phyloP scores from a whole-genome alignment of 1,284 basidiomycete genomes.

The Cutaneotrichosporon daszewskae region DNA sequence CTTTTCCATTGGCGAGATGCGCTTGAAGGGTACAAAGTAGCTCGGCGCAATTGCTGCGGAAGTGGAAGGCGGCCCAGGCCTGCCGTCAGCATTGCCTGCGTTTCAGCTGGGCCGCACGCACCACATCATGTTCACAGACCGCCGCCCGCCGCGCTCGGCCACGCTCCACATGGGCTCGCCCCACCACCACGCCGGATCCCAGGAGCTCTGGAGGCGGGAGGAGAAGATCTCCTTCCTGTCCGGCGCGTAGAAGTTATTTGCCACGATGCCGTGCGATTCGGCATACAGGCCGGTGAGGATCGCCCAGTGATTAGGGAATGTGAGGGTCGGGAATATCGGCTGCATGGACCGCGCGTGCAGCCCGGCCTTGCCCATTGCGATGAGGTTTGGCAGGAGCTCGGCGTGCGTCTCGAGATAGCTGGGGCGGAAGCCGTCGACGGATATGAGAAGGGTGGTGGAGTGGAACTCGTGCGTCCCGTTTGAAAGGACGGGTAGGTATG shows the following conservation, averaged over 20 bases:
- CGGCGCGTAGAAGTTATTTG: conserved; percentile 86
- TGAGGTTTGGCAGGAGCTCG: conserved; percentile 19
- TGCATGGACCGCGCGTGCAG: conserved; percentile 77
- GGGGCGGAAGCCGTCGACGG: conserved; percentile 33
- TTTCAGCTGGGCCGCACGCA: too few relatives aligned
- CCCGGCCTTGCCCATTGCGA: conserved; percentile 46
- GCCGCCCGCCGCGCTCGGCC: conserved; percentile 63
- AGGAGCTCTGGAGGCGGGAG: conserved; percentile 59
- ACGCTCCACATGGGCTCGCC: conserved; percentile 92
- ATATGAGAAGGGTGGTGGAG: conserved; percentile 28
- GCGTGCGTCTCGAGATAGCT: conserved; percentile 18
- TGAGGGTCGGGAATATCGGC: conserved; percentile 80
- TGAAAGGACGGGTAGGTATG: conserved; percentile 10
- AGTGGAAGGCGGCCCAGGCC: conserved; percentile 75
- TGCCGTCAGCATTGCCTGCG: conserved; percentile 29
- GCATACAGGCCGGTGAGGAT: conserved; percentile 81
- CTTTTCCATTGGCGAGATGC: conserved; percentile 61
- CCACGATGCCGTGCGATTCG: conserved; percentile 83
- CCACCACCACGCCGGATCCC: conserved; percentile 72
- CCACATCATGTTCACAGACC: conserved; percentile 86
- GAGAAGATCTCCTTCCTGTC: conserved; percentile 43
- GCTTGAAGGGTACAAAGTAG: conserved; percentile 65
- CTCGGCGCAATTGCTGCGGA: conserved; percentile 60
- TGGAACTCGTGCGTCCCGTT: conserved; percentile 24
- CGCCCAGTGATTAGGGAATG: conserved; percentile 89